Evolutionary conservation across 2,329 filamentous ascomycete species (phyloP).

Genomic region (Aspergillus alliaceus): DNA sequence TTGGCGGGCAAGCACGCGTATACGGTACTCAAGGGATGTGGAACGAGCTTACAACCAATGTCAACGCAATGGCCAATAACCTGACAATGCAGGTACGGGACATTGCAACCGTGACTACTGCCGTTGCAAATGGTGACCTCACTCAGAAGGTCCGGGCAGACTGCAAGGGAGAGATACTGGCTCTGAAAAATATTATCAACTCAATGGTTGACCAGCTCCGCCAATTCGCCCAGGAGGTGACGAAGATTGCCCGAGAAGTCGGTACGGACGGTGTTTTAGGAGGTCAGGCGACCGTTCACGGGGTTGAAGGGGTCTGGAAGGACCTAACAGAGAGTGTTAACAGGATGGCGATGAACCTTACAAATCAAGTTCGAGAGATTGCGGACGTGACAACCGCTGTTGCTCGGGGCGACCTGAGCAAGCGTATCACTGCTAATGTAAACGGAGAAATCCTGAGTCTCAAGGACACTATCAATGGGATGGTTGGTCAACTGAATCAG

Average conservation of each 20-base stretch:
- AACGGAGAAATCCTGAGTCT: conserved; percentile 92
- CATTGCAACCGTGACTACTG: conserved; percentile 95
- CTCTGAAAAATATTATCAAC: conserved; percentile 2
- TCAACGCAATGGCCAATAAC: conserved; percentile 87
- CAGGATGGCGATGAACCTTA: conserved; percentile 66
- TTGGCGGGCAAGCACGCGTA: conserved; percentile 97
- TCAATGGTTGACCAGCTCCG: conserved; percentile 71
- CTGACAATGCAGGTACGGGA: conserved; percentile 95
- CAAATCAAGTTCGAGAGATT: conserved; percentile 76
- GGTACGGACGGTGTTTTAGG: conserved; percentile 64
- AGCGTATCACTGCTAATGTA: conserved; percentile 91
- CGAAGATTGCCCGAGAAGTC: conserved; percentile 77
- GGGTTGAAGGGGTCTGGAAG: conserved; percentile 67
- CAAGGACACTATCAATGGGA: conserved; percentile 97
- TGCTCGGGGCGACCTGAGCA: conserved; percentile 91
- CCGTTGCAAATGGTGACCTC: conserved; percentile 95
- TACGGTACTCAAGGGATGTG: conserved; percentile 89
- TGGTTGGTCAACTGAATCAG: conserved; percentile 91
- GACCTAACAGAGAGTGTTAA: conserved; percentile 68
- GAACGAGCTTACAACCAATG: conserved; percentile 97
- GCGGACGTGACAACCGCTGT: conserved; percentile 94
- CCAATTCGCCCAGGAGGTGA: conserved; percentile 95
- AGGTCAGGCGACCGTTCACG: conserved; percentile 63
- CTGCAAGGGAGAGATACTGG: not conserved
- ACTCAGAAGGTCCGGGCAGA: conserved; percentile 36